Evolutionary conservation across 75 land plant genomes (phyloP), one percentile per base, ranked within the genome.

Genomic region (Chamaecyparis obtusa): DNA sequence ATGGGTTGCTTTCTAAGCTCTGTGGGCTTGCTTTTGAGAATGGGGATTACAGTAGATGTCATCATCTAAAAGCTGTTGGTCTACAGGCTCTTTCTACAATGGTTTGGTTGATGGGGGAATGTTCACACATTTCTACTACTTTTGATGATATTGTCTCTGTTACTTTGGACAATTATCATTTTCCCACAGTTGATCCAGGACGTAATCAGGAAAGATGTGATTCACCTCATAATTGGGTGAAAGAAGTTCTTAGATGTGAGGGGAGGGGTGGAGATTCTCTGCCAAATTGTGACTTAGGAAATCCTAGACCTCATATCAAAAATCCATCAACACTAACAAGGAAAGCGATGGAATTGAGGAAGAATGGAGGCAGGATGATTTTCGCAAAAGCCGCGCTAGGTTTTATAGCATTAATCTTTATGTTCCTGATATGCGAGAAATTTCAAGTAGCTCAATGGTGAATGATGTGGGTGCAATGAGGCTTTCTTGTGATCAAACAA

Each of bases 31-130:
- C 95, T 83, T 92, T 1, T 86, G 96, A 95, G 85, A 85, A 84
- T 84, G 94, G 95, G 57, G 94, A 89, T 9, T 91, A 90, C 80
- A 89, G 87, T 44, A 91, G 90, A 82, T 90, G 87, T 35, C 85
- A 85, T 46, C 89, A 75, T 30, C 49, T 96, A 60, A 91, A 98
- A 48, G 89, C 96, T 48, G 94, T 95, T 79, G 94, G 94, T 36
- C 85, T 97, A 86, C 95, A 91, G 87, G 94, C 91, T 85, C 92
- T 97, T 83, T 89, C 99, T 84, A 94, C 91, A 41, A 88, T 95
- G 93, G 98, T 96, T 5, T 76, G 90, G 82, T 98, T 93, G 56
- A 95, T 96, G 99, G 98, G 95, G 9, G 91, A 96, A 88, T 88
- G 93, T 86, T 98, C 97, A 11, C 95, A 94, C 83, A 92, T 95